Conservation (phyloP, 441 rosid species). For the Croton laevigatus region DNA sequence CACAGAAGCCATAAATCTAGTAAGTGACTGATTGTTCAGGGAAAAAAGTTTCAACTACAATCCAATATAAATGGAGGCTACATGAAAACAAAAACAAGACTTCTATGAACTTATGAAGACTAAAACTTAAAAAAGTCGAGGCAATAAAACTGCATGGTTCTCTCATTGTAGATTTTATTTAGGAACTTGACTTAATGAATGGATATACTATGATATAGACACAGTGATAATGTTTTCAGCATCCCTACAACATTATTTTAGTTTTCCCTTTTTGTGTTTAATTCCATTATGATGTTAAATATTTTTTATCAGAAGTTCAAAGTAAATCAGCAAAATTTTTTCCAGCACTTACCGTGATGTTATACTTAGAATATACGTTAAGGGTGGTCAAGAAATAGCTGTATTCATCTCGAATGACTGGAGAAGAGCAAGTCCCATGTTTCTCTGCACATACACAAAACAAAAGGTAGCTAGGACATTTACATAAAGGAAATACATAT, state of each 20-base stretch:
- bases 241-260: background rate
- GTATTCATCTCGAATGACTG: slow-evolving; percentile 72
- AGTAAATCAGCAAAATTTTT: slow-evolving; percentile 11
- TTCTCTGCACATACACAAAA: slow-evolving; percentile 58
- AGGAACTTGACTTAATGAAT: background rate
- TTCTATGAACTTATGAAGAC: background rate
- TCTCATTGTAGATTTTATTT: background rate
- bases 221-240: background rate
- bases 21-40: slow-evolving; percentile 1
- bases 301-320: background rate
- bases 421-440: slow-evolving; percentile 87
- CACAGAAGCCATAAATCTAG: background rate
- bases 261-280: background rate
- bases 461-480: background rate
- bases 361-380: slow-evolving; percentile 76
- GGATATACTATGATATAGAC: background rate
- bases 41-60: slow-evolving; percentile 1
- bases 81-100: background rate
- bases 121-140: background rate
- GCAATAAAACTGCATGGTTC: background rate
- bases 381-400: slow-evolving; percentile 63
- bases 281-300: slow-evolving; percentile 1
- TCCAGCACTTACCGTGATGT: slow-evolving; percentile 68
- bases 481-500: background rate
- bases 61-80: slow-evolving; percentile 2